Base-by-base conservation (phyloP, 2,329 filamentous ascomycete genomes). In the Botryotinia globosa region DNA sequence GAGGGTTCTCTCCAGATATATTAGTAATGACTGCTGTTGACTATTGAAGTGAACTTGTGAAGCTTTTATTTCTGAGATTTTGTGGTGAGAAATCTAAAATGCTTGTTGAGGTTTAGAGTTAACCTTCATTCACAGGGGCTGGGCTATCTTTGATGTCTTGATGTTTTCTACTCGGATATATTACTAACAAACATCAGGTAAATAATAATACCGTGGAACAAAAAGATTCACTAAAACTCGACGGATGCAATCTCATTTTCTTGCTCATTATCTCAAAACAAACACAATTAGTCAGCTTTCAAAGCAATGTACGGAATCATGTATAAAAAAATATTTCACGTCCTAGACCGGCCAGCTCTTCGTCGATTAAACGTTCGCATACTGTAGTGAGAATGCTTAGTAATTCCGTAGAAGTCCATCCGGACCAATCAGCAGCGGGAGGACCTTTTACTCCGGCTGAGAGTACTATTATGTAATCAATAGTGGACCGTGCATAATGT, bases 401-500 rank as follows among this genome's bases (percentile, higher is more conserved):
- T 56, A 18, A 29, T 32, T 0, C 6, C 14, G 51, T 29, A 8
- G 12, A 4, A 29, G 4, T 4, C 8, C 7, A 1, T 32, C 7
- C 51, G 14, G 51, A 32, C 51, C n/a, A 56, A 56, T 56, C 14
- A 56, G 7, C 2, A 18, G 6, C 18, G 0, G n/a, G 3, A 56
- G 51, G 51, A 56, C 51, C 1, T 56, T 56, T 29, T 56, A 3
- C 51, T 56, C 51, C n/a, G n/a, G n/a, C n/a, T 4, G n/a, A 0
- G 3, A 29, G n/a, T 1, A 18, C 3, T 3, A 18, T 18, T 56
- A 56, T 29, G 14, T 56, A 56, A 56, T 56, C 51, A 56, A 29
- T 0, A 18, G 8, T n/a, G 25, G n/a, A 29, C 14, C 9, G n/a
- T 56, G 51, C 51, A n/a, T 18, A 0, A 6, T 18, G 18, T 8